Evolutionary conservation across 192 early-diverging fungal species (phyloP), one percentile per base, ranked within the genome.

Genomic region (Umbelopsis isabellina): DNA sequence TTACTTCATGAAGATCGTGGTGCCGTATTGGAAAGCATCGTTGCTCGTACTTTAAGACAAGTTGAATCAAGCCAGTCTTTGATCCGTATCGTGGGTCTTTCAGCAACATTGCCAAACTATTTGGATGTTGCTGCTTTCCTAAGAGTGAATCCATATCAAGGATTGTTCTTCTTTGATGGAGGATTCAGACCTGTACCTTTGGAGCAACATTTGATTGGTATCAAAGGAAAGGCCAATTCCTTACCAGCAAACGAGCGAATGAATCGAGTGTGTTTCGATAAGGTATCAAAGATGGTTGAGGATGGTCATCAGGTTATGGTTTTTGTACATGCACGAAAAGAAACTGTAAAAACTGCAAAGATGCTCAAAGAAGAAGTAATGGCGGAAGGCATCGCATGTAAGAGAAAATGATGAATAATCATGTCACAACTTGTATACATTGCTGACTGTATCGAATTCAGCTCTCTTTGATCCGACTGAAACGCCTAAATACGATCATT

Each of bases 241-340:
- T 35, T 61, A 35, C 98, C 98, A 73, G 92, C 93, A 9, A 90
- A 98, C 64, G 93, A 92, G 77, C 87, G 95, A 23, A 97, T 98
- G 96, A 98, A 99, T 80, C 93, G 97, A 72, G 95, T 99, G 64
- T 87, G 87, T 18, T 99, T 97, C 74, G 94, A 94, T n/a, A 98
- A 98, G 77, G 89, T 94, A 8, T 86, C 93, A 78, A 93, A 95
- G 71, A 91, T 94, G 50, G 87, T 91, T 37, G 84, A 89, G 66
- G 83, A 80, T 27, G 83, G 83, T 15, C 92, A 92, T 69, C 97
- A 99, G 77, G 91, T 97, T 8, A 82, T 99, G 46, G 88, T 99
- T 25, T 99, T 99, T 85, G 95, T 95, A 33, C 97, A 99, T 77
- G 97, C 96, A 49, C 90, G 97, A 15, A 99, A 98, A 75, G 97